Percentiles rank a stretch among this genome's conserved stretches.
These are phyloP conservation scores for Juglanconis oblonga DNA, from an alignment of 2,329 filamentous ascomycete species.

Conservation along the genomic window DNA sequence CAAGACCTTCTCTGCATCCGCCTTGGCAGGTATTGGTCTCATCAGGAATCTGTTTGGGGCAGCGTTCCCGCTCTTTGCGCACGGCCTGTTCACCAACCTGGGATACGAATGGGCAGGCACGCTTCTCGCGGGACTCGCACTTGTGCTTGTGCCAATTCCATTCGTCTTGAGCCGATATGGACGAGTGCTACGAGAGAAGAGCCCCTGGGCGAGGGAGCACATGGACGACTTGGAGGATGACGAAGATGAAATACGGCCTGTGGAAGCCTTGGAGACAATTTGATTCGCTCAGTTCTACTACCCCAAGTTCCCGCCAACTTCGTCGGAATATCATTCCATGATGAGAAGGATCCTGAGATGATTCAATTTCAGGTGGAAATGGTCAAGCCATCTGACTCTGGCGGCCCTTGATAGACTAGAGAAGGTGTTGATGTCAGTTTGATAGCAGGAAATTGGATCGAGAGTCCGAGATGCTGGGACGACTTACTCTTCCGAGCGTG, in stretches of 20 bases:
- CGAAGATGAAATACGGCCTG: constrained; percentile 2
- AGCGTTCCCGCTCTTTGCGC: constrained; percentile 35
- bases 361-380: not conserved
- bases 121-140: constrained; percentile 31
- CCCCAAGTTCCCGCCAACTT: not conserved
- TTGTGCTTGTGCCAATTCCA: constrained; percentile 32
- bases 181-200: constrained; percentile 23
- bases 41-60: constrained; percentile 37
- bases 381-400: constrained; percentile 24
- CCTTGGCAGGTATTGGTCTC: constrained; percentile 38
- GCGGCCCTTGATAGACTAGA: constrained; percentile 26
- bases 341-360: not conserved
- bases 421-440: not conserved
- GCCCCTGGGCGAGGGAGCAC: constrained; percentile 26
- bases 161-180: constrained; percentile 27
- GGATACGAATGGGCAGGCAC: constrained; percentile 36
- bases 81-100: constrained; percentile 30
- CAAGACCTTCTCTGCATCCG: constrained; percentile 38
- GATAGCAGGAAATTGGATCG: too few species aligned
- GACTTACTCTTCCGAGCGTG: constrained; percentile 49
- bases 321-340: too few species aligned
- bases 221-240: constrained; percentile 20
- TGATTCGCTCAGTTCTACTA: not conserved
- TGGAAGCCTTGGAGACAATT: not conserved
- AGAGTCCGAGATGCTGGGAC: not conserved